Evolutionary conservation across 2,329 filamentous ascomycete species (phyloP).

Genomic region (Phaeosphaeriaceae sp.): DNA sequence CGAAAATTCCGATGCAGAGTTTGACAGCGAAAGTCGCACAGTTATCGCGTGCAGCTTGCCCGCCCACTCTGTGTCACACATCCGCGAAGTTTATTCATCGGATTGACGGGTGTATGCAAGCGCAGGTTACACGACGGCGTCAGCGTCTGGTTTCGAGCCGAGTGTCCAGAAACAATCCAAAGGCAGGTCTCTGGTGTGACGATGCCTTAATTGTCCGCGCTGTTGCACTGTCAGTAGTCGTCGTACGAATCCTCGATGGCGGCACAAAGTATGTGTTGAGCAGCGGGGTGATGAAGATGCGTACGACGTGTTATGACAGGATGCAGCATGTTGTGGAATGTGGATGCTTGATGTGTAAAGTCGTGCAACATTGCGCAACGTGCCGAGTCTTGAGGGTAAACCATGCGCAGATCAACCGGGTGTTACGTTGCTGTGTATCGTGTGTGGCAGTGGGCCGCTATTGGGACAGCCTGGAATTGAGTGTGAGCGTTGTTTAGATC

Average conservation of each 20-base stretch:
- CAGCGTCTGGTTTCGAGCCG: not conserved
- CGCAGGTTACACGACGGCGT: constrained; percentile 7
- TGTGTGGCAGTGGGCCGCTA: not conserved
- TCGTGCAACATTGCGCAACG: not conserved
- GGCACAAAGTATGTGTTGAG: not conserved
- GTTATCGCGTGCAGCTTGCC: constrained; percentile 1
- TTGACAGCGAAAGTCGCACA: constrained; percentile 14
- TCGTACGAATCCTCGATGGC: not conserved
- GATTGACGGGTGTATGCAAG: constrained; percentile 1
- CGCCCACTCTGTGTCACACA: constrained; percentile 5
- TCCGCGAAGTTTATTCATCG: not conserved
- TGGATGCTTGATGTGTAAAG: not conserved
- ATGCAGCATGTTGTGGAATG: not conserved
- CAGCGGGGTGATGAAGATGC: not conserved
- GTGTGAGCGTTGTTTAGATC: not conserved
- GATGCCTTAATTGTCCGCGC: not conserved
- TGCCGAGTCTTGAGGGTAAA: not conserved
- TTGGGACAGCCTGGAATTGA: not conserved
- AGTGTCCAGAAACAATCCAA: not conserved
- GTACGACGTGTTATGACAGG: not conserved
- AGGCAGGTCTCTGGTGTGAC: not conserved
- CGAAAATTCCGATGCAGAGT: not conserved
- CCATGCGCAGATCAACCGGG: no score
- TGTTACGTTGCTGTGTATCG: not conserved
- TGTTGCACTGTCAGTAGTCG: not conserved